Base-by-base conservation (phyloP, 164 flowering plant species). In the Stephania japonica region DNA sequence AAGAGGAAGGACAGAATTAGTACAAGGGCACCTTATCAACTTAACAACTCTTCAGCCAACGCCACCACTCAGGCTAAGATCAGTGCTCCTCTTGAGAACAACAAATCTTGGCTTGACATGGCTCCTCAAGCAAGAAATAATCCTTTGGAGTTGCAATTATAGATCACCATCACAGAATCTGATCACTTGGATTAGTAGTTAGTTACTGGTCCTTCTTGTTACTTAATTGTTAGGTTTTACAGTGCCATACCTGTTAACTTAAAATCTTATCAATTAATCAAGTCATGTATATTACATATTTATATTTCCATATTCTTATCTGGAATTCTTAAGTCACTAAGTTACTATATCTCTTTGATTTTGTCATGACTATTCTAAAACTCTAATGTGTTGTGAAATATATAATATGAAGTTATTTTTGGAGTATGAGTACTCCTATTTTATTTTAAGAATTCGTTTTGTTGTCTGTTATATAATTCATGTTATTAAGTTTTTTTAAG, bases 1-100 rank as follows among this genome's bases (percentile, higher is more conserved):
- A 93, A 89, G 86, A 89, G 98, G 79, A 91, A 90, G 80, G 93
- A 86, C 67, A 91, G 96, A 81, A 77, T 91, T 70, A 79, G 64
- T 18, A 62, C 90, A 71, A 85, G 67, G 66, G 86, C 88, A 67
- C 93, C 93, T 16, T 91, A 89, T 73, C 84, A 78, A 56, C 69
- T 64, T 4, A 70, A 62, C 77, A 42, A 16, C 53, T 68, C 77
- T 5, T 32, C 38, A 32, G 38, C 38, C 38, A 32, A 32, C 38
- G n/a, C 64, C 0, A 26, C 76, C 4, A 23, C 77, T 18, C 63
- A 73, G 1, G 42, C 76, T 56, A 56, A 56, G 19, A 6, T 56
- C 18, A 78, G 80, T 32, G 4, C 38, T 78, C 76, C 79, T 4
- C 69, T 23, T 19, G 84, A 86, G 21, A 76, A 72, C 79, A 85